phyloP scores from a whole-genome alignment of 441 rosid species.

The Mallotus repandus region DNA sequence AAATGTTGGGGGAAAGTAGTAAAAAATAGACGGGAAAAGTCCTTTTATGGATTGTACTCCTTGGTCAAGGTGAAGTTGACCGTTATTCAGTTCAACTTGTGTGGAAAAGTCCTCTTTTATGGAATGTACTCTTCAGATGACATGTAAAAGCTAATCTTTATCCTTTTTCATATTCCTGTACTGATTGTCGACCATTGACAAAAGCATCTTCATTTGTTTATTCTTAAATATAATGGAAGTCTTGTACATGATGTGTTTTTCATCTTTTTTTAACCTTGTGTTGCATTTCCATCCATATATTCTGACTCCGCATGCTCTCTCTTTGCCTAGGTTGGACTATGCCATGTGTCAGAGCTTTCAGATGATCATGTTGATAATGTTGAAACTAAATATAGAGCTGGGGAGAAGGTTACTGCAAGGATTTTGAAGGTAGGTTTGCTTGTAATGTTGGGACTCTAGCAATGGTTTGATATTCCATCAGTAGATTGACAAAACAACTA shows the following conservation, averaged over 20 bases:
- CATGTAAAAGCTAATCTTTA: not conserved
- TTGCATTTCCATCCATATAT: not conserved
- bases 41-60: no score
- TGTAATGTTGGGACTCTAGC: not conserved
- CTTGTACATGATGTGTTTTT: not conserved
- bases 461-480: not conserved
- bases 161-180: not conserved
- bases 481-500: not conserved
- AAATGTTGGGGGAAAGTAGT: no score
- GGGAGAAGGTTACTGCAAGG: constrained; percentile 72
- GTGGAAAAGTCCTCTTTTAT: not conserved
- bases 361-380: constrained; percentile 61
- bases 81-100: not conserved
- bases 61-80: not conserved
- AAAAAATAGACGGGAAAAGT: no score
- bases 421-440: constrained; percentile 69
- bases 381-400: constrained; percentile 60
- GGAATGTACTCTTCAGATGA: not conserved
- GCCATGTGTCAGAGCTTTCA: constrained; percentile 78
- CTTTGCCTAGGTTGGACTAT: constrained; percentile 77
- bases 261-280: not conserved
- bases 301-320: not conserved
- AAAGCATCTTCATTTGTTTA: not conserved
- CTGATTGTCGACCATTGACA: not conserved
- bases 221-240: not conserved